Evolutionary conservation across 202 grass and related monocot genomes (phyloP).

Genomic region (Panicum virgatum): DNA sequence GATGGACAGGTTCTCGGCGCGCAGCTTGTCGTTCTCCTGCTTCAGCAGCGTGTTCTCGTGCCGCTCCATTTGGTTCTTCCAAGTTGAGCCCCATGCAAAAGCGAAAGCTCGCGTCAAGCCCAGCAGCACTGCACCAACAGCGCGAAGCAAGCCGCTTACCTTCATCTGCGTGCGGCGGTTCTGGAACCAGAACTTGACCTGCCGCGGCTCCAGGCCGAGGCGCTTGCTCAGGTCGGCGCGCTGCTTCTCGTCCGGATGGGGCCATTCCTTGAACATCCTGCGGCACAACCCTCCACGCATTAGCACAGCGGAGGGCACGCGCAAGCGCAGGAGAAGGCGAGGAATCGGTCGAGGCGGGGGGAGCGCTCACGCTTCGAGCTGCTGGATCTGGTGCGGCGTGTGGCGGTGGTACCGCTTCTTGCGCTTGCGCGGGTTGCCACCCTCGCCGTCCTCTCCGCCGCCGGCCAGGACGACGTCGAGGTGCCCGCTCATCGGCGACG

Average conservation of each 20-base stretch:
- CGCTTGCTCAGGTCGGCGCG: conserved; percentile 55
- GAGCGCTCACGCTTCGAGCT: conserved; percentile 69
- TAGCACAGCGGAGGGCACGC: not conserved
- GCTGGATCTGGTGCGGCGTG: conserved; percentile 82
- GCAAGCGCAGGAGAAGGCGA: not conserved
- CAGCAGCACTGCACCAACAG: conserved; percentile 3
- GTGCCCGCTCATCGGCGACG: conserved; percentile 54
- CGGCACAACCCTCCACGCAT: not conserved
- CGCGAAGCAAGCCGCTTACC: conserved; percentile 24
- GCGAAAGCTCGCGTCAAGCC: not conserved
- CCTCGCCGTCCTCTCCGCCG: conserved; percentile 28
- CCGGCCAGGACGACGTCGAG: conserved; percentile 43
- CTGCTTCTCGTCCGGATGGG: conserved; percentile 82
- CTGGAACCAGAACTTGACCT: conserved; percentile 99
- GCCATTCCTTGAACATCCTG: conserved; percentile 77
- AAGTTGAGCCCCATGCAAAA: conserved; percentile 24
- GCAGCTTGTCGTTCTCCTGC: conserved; percentile 82
- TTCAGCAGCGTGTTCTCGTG: conserved; percentile 70
- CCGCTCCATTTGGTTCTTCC: conserved; percentile 62
- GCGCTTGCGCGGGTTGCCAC: conserved; percentile 49
- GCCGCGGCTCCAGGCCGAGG: conserved; percentile 61
- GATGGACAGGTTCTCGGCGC: conserved; percentile 72
- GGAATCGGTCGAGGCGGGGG: not conserved
- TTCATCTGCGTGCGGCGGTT: conserved; percentile 81
- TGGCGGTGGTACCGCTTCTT: conserved; percentile 75